phyloP scores from a whole-genome alignment of 1,284 basidiomycete species.

The Leccinum colubrinum region DNA sequence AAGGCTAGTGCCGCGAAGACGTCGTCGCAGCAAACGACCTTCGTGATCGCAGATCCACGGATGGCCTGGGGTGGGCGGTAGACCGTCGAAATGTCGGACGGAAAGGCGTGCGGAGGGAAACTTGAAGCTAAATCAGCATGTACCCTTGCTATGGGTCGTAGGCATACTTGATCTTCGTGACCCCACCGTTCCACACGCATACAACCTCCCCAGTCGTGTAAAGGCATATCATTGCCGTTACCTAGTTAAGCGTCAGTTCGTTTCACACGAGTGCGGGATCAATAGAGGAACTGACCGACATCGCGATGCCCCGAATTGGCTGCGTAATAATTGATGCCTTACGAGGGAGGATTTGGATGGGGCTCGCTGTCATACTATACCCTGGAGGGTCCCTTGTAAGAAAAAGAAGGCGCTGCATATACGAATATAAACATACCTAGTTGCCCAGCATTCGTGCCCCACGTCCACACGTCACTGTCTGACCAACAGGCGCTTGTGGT shows the following conservation, averaged over 20 bases:
- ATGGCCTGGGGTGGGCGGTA: conserved; percentile 79
- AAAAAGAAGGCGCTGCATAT: background rate
- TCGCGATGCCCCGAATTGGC: conserved; percentile 65
- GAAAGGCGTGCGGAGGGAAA: conserved; percentile 70
- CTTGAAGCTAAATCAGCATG: conserved; percentile 33
- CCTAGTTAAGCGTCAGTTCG: conserved; percentile 42
- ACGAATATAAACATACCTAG: conserved; percentile 55
- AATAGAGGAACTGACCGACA: conserved; percentile 54
- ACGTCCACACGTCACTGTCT: conserved; percentile 82
- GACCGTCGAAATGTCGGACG: conserved; percentile 63
- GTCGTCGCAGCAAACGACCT: conserved; percentile 81
- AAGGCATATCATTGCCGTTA: conserved; percentile 80
- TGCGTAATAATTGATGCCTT: conserved; percentile 79
- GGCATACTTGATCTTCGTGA: conserved; percentile 71
- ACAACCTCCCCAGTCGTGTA: conserved; percentile 77
- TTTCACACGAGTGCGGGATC: conserved; percentile 5
- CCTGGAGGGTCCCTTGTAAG: conserved; percentile 39
- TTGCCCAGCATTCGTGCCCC: conserved; percentile 96
- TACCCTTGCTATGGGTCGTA: background rate
- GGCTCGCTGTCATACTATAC: conserved; percentile 73
- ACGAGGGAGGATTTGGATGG: conserved; percentile 79
- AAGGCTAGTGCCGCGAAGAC: conserved; percentile 84
- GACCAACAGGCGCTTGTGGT: conserved; percentile 93
- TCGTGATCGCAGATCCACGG: conserved; percentile 71
- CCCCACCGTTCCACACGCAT: conserved; percentile 78